phyloP scores from a whole-genome alignment of 2,329 filamentous ascomycete species.

The Exophiala spinifera region DNA sequence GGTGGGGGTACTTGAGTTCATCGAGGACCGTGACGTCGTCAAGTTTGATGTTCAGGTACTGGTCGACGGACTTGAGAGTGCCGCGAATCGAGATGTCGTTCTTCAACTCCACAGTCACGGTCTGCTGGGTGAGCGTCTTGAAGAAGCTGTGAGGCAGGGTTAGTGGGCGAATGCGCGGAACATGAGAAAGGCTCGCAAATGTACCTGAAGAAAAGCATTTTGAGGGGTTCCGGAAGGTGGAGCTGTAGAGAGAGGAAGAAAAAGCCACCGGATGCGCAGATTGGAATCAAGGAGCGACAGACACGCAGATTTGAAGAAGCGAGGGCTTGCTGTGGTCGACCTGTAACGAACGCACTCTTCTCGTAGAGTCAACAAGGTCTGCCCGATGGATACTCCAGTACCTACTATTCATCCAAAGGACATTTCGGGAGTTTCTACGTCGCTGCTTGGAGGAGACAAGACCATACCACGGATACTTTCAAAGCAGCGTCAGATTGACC shows the following conservation, averaged over 20 bases:
- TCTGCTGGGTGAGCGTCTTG: constrained; percentile 95
- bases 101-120: constrained; percentile 98
- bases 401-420: too few species aligned
- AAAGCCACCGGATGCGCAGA: too few species aligned
- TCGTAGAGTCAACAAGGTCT: too few species aligned
- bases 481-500: too few species aligned
- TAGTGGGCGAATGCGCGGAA: neutral
- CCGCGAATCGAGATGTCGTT: constrained; percentile 98
- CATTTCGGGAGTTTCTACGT: too few species aligned
- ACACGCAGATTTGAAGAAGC: too few species aligned
- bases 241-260: neutral
- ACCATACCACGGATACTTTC: too few species aligned
- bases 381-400: too few species aligned
- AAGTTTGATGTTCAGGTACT: constrained; percentile 98
- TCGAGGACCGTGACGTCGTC: constrained; percentile 92
- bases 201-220: constrained; percentile 26
- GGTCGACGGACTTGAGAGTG: constrained; percentile 93
- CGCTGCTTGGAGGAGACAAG: too few species aligned
- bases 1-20: constrained; percentile 89
- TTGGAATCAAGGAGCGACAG: too few species aligned
- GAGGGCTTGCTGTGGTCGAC: too few species aligned
- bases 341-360: too few species aligned
- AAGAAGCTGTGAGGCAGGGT: constrained; percentile 62
- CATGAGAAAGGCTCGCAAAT: neutral
- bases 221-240: neutral